Evolutionary conservation across 78 protist species (phyloP).

Genomic region (Pelomyxa schiedti): DNA sequence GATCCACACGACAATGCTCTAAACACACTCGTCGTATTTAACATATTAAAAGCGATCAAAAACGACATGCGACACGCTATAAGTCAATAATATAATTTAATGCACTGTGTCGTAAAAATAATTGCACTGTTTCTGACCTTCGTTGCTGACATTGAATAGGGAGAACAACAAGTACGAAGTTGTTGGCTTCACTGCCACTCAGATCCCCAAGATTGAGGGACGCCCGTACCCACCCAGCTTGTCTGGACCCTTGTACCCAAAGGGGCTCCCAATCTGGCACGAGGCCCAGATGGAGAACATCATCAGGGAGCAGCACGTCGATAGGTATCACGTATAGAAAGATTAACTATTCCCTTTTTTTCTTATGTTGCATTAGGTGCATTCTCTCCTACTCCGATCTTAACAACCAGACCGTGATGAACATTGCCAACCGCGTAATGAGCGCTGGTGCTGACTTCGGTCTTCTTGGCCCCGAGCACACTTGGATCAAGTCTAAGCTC

Average conservation of each 20-base stretch:
- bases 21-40: no score
- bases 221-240: slow-evolving; percentile 13
- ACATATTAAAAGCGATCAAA: no score
- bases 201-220: slow-evolving; percentile 14
- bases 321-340: no score
- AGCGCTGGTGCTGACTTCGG: slow-evolving; percentile 13
- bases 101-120: no score
- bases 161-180: slow-evolving; percentile 6
- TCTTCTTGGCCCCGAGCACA: slow-evolving; percentile 5
- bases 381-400: slow-evolving; percentile 26
- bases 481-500: neutral
- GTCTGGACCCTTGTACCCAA: slow-evolving; percentile 19
- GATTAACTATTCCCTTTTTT: no score
- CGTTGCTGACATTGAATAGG: no score
- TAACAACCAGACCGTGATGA: neutral
- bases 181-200: slow-evolving; percentile 23
- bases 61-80: no score
- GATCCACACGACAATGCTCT: no score
- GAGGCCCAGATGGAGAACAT: slow-evolving; percentile 8
- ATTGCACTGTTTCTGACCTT: no score
- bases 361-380: no score
- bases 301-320: slow-evolving; percentile 12
- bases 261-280: slow-evolving; percentile 12
- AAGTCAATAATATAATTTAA: no score
- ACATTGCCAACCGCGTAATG: neutral